Evolutionary conservation across 2,329 filamentous ascomycete species (phyloP), one percentile per base, ranked within the genome.

Genomic region (Pseudocercospora fijiensis): DNA sequence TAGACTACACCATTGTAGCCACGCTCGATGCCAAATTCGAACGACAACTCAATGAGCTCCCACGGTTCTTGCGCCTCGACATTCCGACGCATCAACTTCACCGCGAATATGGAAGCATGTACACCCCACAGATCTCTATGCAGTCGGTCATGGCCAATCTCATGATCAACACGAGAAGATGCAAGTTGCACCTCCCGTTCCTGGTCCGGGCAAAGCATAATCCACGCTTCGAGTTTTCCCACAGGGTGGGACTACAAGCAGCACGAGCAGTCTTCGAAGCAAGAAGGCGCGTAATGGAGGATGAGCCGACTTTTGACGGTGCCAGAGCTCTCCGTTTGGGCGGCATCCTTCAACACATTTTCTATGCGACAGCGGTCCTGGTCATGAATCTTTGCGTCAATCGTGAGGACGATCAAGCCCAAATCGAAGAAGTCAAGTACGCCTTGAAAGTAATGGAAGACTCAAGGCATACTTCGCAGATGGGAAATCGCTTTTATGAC

Each of bases 341-440:
- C 6, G 65, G 65, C 10, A 59, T 70, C 28, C 30, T 72, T n/a
- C 66, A 70, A 43, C 70, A 71, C 47, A 43, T 74, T 22, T 74
- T 71, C 67, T 69, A 65, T 59, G 71, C 69, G 13, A 68, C 66
- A 7, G 60, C 72, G 7, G 70, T 72, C 2, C 60, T 74, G 7
- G 70, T 71, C 18, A 71, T 74, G 65, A 71, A 74, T 57, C 43
- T 74, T 9, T 73, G 70, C 57, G 65, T 71, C 55, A 73, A 73
- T 53, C 62, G 64, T 20, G 57, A 63, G 16, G 61, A 65, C 7
- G 55, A 66, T 30, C 43, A 47, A 9, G 60, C 56, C 8, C 52
- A 55, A 49, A 37, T 68, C 3, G 56, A 28, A 5, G 71, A 72
- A 52, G 62, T 74, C 1, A 62, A 61, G 7, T 64, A 67, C 24